A percentile compares a stretch with the other conserved stretches of the same genome.
Evolutionary conservation across 2,329 filamentous ascomycete species (phyloP).

Genomic region (Simplicillium sp.): DNA sequence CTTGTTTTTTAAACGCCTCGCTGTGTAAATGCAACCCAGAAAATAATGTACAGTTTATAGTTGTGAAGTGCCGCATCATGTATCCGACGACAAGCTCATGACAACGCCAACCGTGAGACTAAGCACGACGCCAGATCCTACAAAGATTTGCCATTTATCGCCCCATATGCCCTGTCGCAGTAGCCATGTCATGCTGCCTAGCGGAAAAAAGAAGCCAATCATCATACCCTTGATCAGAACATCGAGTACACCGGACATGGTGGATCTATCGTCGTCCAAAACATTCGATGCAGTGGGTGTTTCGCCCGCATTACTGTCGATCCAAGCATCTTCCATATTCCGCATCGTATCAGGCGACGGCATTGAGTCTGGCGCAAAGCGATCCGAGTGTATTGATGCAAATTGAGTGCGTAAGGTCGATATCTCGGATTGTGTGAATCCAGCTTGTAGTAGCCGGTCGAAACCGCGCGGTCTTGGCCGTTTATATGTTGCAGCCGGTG

Average conservation of each 20-base stretch:
- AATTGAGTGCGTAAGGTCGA: conserved; percentile 82
- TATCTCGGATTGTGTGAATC: conserved; percentile 77
- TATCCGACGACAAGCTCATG: conserved; percentile 31
- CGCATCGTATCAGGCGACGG: conserved; percentile 68
- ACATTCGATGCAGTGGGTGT: conserved; percentile 25
- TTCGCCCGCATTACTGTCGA: conserved; percentile 55
- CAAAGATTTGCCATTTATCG: conserved; percentile 74
- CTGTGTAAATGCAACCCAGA: too few relatives aligned
- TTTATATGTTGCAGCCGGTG: conserved; percentile 11
- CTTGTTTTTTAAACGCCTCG: neutral
- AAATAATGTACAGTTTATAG: too few relatives aligned
- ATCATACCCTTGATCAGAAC: conserved; percentile 81
- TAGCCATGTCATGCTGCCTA: conserved; percentile 79
- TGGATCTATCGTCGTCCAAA: conserved; percentile 37
- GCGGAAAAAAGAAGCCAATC: conserved; percentile 90
- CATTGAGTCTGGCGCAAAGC: conserved; percentile 83
- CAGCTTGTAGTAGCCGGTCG: conserved; percentile 71
- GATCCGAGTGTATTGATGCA: conserved; percentile 69
- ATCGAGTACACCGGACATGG: conserved; percentile 54
- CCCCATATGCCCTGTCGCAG: conserved; percentile 81
- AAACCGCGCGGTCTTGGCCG: conserved; percentile 57
- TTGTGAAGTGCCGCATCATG: neutral
- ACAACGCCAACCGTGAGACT: conserved; percentile 70
- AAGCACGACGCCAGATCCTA: conserved; percentile 73
- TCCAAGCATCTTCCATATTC: conserved; percentile 80